Evolutionary conservation across 2,329 filamentous ascomycete species (phyloP), one percentile per base, ranked within the genome.

Genomic region (Sclerotinia borealis): DNA sequence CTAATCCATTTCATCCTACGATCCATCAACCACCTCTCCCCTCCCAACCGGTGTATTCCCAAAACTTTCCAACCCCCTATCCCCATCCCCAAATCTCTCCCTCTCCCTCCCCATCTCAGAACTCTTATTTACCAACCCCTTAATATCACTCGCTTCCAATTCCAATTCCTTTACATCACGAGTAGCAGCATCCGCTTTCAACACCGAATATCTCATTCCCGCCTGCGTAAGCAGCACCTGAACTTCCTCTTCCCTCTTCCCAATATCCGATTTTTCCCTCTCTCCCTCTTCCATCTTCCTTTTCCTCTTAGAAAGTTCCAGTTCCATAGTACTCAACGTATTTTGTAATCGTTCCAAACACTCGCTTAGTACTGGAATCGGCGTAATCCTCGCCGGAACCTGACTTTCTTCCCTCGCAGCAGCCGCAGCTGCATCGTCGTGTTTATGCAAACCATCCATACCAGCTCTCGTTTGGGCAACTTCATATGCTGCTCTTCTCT

Each of bases 401-500:
- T 73, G 71, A 6, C 63, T 39, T 67, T 67, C 47, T 58, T 64
- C 58, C 66, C 68, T 66, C 31, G 76, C 76, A 2, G 25, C 39
- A 61, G 77, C 77, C 43, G 78, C 39, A 61, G 77, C 77, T 43
- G 78, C 69, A 50, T 75, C 75, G 51, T 77, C 75, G 17, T 73
- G 79, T 70, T 80, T 81, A 71, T 80, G 77, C 27, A 89, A 72
- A 0, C 87, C 89, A 70, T 93, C 93, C 78, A 95, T 89, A n/a
- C 92, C 93, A 4, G 91, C 90, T 25, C 89, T 84, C 10, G 91
- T 93, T 77, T 98, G 93, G 5, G 91, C 88, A 13, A 87, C 85
- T 75, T 96, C 93, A 76, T 96, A 98, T 0, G 91, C 93, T 2
- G 89, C 91, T 63, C 87, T 86, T 19, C 89, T 83, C 73, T 88